Conservation (phyloP, 73 alveolate genomes). For the Urostyla sp. region DNA sequence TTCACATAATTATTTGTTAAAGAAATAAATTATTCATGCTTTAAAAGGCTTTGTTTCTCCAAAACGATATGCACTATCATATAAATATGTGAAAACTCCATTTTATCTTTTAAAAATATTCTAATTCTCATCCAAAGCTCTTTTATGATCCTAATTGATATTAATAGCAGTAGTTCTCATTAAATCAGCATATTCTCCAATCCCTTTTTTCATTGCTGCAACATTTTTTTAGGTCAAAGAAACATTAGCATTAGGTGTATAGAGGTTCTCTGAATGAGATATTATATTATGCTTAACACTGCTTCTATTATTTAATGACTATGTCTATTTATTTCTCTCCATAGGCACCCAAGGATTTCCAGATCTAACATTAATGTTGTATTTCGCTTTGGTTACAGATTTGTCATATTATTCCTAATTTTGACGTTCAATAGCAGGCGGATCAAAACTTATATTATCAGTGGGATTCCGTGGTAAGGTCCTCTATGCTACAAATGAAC, state of each 20-base stretch:
- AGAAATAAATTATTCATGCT: slow-evolving; percentile 27
- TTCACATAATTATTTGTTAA: no score
- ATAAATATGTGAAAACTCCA: slow-evolving; percentile 88
- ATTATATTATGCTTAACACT: slow-evolving; percentile 83
- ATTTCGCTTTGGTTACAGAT: slow-evolving; percentile 70
- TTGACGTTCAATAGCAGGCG: slow-evolving; percentile 78
- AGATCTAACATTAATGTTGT: slow-evolving; percentile 58
- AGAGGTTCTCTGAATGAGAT: slow-evolving; percentile 70
- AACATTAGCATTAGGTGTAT: slow-evolving; percentile 63
- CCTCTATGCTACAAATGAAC: slow-evolving; percentile 14
- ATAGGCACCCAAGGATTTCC: slow-evolving; percentile 70
- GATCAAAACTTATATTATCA: slow-evolving; percentile 84
- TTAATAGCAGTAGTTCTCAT: slow-evolving; percentile 69
- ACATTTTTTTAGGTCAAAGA: slow-evolving; percentile 68
- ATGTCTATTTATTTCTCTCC: slow-evolving; percentile 36
- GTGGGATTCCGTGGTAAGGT: slow-evolving; percentile 67
- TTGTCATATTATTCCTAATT: slow-evolving; percentile 72
- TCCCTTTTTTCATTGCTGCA: slow-evolving; percentile 77
- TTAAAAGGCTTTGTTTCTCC: slow-evolving; percentile 82
- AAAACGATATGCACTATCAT: slow-evolving; percentile 90
- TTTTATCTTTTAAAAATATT: slow-evolving; percentile 74
- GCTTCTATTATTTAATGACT: slow-evolving; percentile 81
- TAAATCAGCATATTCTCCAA: slow-evolving; percentile 79
- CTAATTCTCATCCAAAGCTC: slow-evolving; percentile 72
- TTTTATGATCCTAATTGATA: slow-evolving; percentile 67